Evolutionary conservation across 177 flowering plant genomes (phyloP), one percentile per base, ranked within the genome.

Genomic region (Tripterygium wilfordii): DNA sequence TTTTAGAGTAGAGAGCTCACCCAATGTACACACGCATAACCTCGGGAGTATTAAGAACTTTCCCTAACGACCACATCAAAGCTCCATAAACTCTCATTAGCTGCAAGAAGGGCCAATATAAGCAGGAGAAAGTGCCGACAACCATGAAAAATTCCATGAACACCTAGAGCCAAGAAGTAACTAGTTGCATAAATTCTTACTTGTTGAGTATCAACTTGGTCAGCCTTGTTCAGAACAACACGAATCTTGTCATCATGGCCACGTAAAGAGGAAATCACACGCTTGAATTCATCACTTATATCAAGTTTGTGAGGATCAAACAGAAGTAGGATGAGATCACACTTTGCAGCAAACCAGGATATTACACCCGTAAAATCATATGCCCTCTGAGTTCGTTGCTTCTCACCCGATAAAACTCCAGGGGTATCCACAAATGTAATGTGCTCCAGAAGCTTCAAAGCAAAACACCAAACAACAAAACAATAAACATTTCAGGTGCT

Each of bases 291-390:
- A 68, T 94, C 99, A 62, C 97, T 90, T 17, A 90, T 71, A 63
- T 94, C 99, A 59, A 94, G 85, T 48, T 90, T 94, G 68, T 94
- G 95, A 21, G 97, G 99, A 75, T 94, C 97, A 63, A 94, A 94
- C 21, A 94, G 64, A 49, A 94, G 92, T 28, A 94, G 71, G 39
- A 94, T 94, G 8, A 94, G 68, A 48, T 94, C 97, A 72, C 95
- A 90, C 55, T 90, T 94, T 40, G 95, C 85, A 8, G 96, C 97
- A 79, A 94, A 90, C 99, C 99, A 94, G 39, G 96, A 90, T 32
- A 77, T 94, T 25, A 87, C 96, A 33, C 97, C 97, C 7, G 96
- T 90, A 51, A 94, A 94, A 64, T 94, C 97, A 69, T 94, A 90
- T 40, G 90, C 78, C 42, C 99, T 68, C 47, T 90, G 92, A 10